Conservation (phyloP, 805 yeast species). For the Candida lessepsii region DNA sequence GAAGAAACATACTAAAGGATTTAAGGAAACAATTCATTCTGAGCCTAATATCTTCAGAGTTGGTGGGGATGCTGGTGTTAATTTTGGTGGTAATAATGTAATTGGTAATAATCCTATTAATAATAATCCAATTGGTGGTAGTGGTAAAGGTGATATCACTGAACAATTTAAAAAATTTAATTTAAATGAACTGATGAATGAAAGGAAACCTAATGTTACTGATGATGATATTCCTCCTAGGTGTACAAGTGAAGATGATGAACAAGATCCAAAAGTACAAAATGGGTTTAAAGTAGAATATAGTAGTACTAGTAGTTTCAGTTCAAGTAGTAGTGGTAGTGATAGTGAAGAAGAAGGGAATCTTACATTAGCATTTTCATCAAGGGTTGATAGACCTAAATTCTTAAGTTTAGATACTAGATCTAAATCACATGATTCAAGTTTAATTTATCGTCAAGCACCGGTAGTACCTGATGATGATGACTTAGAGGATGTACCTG, state of each 20-base stretch:
- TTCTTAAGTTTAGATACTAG: constrained; percentile 32
- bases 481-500: constrained; percentile 44
- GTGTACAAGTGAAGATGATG: constrained; percentile 10
- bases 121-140: constrained; percentile 11
- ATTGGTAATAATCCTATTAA: no score
- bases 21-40: constrained; percentile 4
- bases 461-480: constrained; percentile 28
- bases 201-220: constrained; percentile 18
- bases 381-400: constrained; percentile 39
- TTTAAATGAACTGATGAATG: constrained; percentile 37
- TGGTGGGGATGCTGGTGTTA: no score
- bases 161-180: constrained; percentile 38
- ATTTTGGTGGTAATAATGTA: no score
- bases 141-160: constrained; percentile 16
- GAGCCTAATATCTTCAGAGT: constrained; percentile 1
- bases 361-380: constrained; percentile 44
- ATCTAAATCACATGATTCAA: constrained; percentile 44
- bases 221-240: constrained; percentile 18
- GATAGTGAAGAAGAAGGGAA: constrained; percentile 44
- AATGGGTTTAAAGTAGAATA: constrained; percentile 7
- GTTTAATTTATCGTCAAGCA: constrained; percentile 29
- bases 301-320: constrained; percentile 2
- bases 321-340: constrained; percentile 16
- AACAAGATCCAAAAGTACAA: constrained; percentile 9
- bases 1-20: constrained; percentile 13